phyloP scores from a whole-genome alignment of 345 rosid species.

The Eucalyptus albens region DNA sequence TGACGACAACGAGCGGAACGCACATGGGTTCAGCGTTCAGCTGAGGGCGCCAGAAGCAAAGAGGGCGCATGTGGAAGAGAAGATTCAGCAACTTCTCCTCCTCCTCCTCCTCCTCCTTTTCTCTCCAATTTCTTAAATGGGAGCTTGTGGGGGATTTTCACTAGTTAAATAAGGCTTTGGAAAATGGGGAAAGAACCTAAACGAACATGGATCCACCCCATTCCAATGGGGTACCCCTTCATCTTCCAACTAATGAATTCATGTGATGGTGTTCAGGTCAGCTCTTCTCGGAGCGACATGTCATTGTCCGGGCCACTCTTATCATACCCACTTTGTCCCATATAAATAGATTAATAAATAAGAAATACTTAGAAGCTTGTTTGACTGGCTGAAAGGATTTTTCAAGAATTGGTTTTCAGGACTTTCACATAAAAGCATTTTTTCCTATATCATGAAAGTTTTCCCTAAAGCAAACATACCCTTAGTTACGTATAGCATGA shows the following conservation, averaged over 20 bases:
- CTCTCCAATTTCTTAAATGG: background rate
- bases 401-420: background rate
- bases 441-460: background rate
- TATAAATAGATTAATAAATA: background rate
- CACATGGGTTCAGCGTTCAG: conserved; percentile 29
- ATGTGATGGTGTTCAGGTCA: conserved; percentile 16
- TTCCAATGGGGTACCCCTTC: conserved; percentile 5
- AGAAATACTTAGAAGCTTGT: background rate
- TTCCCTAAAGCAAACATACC: background rate
- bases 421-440: background rate
- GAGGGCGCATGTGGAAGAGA: conserved; percentile 12
- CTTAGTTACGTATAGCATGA: background rate
- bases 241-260: conserved; percentile 32
- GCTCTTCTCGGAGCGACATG: background rate
- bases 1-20: conserved; percentile 4
- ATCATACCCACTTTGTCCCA: background rate
- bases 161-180: background rate
- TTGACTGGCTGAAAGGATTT: background rate
- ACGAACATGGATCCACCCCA: conserved; percentile 44
- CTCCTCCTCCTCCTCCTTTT: background rate
- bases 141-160: background rate
- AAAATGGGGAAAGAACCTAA: background rate
- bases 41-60: conserved; percentile 1
- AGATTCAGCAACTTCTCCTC: background rate
- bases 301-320: background rate